A percentile compares a stretch with the other conserved stretches of the same genome.
Evolutionary conservation across 176 grass and related monocot species (phyloP).

Genomic region (Juncus effusus): DNA sequence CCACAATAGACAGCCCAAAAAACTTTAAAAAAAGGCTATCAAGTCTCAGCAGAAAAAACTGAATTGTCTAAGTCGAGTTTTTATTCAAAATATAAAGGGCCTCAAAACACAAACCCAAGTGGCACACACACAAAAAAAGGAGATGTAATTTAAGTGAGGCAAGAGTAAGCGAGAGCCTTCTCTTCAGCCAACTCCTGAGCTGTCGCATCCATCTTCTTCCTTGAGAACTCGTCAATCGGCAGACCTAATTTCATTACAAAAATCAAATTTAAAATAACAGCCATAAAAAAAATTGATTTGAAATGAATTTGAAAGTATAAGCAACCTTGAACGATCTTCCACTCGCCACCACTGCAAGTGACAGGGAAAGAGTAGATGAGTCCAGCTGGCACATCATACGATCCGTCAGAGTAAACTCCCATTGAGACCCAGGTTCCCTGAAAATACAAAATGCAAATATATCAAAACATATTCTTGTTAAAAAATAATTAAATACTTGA

Average conservation of each 20-base stretch:
- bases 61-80: conserved; percentile 2
- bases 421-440: conserved; percentile 96
- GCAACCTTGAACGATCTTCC: conserved; percentile 83
- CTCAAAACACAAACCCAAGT: neutral
- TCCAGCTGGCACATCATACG: conserved; percentile 83
- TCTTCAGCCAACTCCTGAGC: conserved; percentile 78
- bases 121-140: conserved; percentile 3
- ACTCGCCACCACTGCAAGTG: conserved; percentile 70
- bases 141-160: conserved; percentile 50
- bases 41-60: conserved; percentile 9
- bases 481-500: neutral
- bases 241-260: conserved; percentile 45
- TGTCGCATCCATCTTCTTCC: conserved; percentile 84
- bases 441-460: neutral
- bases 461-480: neutral
- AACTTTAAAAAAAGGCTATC: conserved; percentile 16
- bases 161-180: conserved; percentile 91
- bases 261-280: conserved; percentile 8
- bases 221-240: conserved; percentile 77
- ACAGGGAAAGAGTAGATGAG: conserved; percentile 97
- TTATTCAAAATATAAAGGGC: conserved; percentile 18
- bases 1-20: conserved; percentile 16
- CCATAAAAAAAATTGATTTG: neutral
- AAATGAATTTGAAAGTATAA: neutral
- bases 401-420: conserved; percentile 94